phyloP scores from a whole-genome alignment of 163 green algal species.

The Chlorella variabilis region DNA sequence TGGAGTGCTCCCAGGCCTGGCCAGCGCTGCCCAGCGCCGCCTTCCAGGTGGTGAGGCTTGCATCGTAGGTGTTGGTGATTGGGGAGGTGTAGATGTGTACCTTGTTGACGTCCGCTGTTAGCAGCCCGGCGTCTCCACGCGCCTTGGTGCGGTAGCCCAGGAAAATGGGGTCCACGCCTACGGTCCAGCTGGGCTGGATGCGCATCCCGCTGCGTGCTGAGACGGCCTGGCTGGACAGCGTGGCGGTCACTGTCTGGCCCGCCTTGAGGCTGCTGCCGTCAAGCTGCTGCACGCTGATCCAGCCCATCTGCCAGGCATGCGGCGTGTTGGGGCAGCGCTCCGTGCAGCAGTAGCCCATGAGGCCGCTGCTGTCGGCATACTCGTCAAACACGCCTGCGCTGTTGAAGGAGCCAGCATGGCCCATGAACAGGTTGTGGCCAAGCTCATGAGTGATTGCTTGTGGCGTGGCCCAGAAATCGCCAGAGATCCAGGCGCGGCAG shows the following conservation, averaged over 20 bases:
- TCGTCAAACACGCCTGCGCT: not conserved
- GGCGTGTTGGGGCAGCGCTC: slow-evolving; percentile 23
- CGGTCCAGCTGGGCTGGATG: slow-evolving; percentile 17
- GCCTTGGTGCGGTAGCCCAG: slow-evolving; percentile 7
- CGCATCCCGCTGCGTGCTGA: not conserved
- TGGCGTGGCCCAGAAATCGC: slow-evolving; percentile 8
- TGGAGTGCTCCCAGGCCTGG: not conserved
- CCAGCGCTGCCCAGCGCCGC: not conserved
- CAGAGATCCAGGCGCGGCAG: slow-evolving; percentile 10
- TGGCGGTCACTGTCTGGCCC: not conserved
- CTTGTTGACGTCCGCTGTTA: not conserved
- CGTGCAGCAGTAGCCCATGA: slow-evolving; percentile 29
- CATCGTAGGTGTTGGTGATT: slow-evolving; percentile 35
- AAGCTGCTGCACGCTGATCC: slow-evolving; percentile 31
- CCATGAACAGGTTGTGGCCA: slow-evolving; percentile 34
- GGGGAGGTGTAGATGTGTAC: slow-evolving; percentile 18
- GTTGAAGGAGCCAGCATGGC: not conserved
- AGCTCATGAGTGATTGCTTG: slow-evolving; percentile 17
- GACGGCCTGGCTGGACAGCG: not conserved
- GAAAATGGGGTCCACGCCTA: slow-evolving; percentile 13
- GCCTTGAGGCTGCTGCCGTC: slow-evolving; percentile 13
- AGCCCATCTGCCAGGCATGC: slow-evolving; percentile 35
- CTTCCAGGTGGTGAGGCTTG: not conserved
- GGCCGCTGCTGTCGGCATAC: slow-evolving; percentile 9
- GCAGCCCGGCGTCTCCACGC: not conserved